Evolutionary conservation across 164 flowering plant species (phyloP), one percentile per base, ranked within the genome.

Genomic region (Protea cynaroides): DNA sequence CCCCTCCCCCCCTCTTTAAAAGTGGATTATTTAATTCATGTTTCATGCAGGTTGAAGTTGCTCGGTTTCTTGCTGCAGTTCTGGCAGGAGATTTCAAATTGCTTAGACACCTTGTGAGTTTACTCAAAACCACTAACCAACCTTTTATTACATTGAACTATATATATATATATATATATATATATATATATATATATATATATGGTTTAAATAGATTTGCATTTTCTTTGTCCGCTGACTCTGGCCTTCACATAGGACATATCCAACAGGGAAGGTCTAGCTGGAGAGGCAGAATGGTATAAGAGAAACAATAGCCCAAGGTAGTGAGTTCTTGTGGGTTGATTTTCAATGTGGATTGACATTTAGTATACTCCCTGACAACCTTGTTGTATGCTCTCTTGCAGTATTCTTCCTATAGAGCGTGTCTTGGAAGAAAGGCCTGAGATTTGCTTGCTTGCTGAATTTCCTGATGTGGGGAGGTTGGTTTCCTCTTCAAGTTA

Each of bases 231-330:
- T 37, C 18, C 51, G 58, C 25, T 37, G 49, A 47, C 50, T 63
- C 6, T 70, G 69, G 59, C 37, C 8, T 64, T 24, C 60, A 61
- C 34, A 68, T 70, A 92, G 98, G 98, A 92, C 72, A 79, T 92
- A 73, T 92, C 98, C 52, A 92, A 89, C 71, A 82, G 80, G 65
- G 98, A 92, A 75, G 98, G 98, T 29, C 78, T 92, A 61, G 98
- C 98, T 40, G 80, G 86, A 43, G 90, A 83, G 56, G 80, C 74
- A 65, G 96, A 84, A 68, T 88, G 91, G 92, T 83, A 80, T 55
- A 60, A 67, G 3, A 78, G 98, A 74, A 76, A 84, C 61, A 85
- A 79, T 66, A 75, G 55, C 65, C 77, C 89, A 62, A 76, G 88
- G 96, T 89, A 75, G 67, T 51, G 11, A 25, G 22, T 59, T 53